Evolutionary conservation across 768 basidiomycete species (phyloP).

Genomic region (Lyophyllum semitale): DNA sequence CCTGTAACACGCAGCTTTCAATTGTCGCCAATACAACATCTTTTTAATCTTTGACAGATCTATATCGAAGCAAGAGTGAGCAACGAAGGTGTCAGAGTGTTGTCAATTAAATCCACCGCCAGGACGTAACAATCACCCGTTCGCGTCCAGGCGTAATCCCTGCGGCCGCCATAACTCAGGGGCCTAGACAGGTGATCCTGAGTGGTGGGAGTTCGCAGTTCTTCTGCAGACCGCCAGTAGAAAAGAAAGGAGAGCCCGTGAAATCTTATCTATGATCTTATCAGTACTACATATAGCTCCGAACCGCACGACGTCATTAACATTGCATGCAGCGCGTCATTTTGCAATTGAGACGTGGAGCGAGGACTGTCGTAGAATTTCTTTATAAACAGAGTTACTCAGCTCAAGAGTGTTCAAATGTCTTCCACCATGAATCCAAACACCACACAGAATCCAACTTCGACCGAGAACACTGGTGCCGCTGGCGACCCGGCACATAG

Average conservation of each 20-base stretch:
- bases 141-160: conserved; percentile 33
- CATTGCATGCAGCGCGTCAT: too few species aligned
- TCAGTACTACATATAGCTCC: too few species aligned
- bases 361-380: too few species aligned
- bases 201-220: conserved; percentile 28
- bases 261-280: not conserved
- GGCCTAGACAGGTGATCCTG: conserved; percentile 18
- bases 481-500: not conserved
- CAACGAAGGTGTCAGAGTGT: not conserved
- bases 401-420: not conserved
- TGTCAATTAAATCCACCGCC: not conserved
- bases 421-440: not conserved
- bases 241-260: conserved; percentile 7
- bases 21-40: too few species aligned
- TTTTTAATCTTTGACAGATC: too few species aligned
- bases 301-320: too few species aligned
- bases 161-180: conserved; percentile 42
- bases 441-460: not conserved
- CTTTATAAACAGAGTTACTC: not conserved
- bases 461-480: not conserved
- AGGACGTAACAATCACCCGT: not conserved
- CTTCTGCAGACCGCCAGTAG: conserved; percentile 25
- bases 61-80: not conserved
- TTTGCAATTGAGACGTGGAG: too few species aligned
- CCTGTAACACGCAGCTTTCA: too few species aligned